A percentile compares a stretch with the other conserved stretches of the same genome.
Evolutionary conservation across 306 rosid genomes (phyloP).

Genomic region (Gillenia trifoliata): DNA sequence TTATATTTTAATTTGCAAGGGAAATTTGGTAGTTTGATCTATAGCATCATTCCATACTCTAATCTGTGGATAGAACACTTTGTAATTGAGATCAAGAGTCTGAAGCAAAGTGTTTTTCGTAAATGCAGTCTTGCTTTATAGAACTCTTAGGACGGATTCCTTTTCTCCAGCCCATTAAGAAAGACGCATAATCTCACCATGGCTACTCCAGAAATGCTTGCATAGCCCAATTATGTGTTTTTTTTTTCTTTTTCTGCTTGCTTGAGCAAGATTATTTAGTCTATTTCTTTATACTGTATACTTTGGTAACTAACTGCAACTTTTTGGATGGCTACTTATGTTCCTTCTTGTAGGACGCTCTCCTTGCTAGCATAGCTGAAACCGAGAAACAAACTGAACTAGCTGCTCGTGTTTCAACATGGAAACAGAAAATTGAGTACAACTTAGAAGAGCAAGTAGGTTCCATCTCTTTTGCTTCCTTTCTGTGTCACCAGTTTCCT

Average conservation of each 20-base stretch:
- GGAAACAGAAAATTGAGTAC: slow-evolving; percentile 90
- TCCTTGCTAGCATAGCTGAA: slow-evolving; percentile 87
- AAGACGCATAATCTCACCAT: not conserved
- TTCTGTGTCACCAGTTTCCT: not conserved
- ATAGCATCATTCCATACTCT: not conserved
- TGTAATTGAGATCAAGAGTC: not conserved
- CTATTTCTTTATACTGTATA: not conserved
- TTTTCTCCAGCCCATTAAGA: not conserved
- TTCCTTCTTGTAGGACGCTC: slow-evolving; percentile 51
- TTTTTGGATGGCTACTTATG: slow-evolving; percentile 11
- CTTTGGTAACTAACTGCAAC: not conserved
- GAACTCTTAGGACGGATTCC: not conserved
- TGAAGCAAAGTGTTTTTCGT: not conserved
- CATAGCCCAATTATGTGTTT: not conserved
- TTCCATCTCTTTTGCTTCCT: slow-evolving; percentile 11
- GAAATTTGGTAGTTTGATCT: not conserved
- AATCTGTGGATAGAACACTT: not conserved
- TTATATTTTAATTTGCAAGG: not conserved
- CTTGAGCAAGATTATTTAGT: not conserved
- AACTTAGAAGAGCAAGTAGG: slow-evolving; percentile 86
- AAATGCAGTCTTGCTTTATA: not conserved
- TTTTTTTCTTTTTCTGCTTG: no score
- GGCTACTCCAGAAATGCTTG: no score
- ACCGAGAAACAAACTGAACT: slow-evolving; percentile 84
- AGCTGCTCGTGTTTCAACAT: slow-evolving; percentile 76